Conservation (phyloP, 2,329 filamentous ascomycete species). For the Tolypocladium ophioglossoides region DNA sequence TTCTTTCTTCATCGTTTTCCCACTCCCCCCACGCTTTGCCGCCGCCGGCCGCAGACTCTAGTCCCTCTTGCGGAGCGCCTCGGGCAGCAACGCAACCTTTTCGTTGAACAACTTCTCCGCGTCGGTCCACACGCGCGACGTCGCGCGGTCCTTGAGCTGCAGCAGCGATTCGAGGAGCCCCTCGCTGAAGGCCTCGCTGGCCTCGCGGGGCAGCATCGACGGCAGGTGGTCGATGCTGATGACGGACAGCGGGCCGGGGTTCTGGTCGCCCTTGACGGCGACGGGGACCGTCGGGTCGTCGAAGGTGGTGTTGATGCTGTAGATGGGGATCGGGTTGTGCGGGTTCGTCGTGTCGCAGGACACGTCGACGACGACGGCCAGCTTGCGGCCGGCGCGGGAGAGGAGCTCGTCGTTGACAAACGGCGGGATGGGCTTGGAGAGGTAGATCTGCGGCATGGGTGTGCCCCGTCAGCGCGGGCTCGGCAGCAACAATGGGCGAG, state of each 20-base stretch:
- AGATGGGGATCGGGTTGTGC: constrained; percentile 66
- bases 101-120: constrained; percentile 78
- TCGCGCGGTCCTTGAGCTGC: constrained; percentile 64
- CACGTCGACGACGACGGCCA: constrained; percentile 75
- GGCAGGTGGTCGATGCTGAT: constrained; percentile 86
- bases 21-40: background rate
- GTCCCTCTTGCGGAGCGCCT: constrained; percentile 1
- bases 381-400: constrained; percentile 51
- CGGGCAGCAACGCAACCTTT: constrained; percentile 62
- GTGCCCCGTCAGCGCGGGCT: background rate
- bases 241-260: constrained; percentile 55
- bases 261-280: constrained; percentile 39
- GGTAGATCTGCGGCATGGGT: constrained; percentile 5
- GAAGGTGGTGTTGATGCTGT: constrained; percentile 78
- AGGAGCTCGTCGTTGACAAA: constrained; percentile 69
- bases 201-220: constrained; percentile 73
- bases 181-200: constrained; percentile 73
- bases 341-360: constrained; percentile 65
- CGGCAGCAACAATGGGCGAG: background rate
- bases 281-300: constrained; percentile 77
- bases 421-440: constrained; percentile 36
- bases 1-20: background rate
- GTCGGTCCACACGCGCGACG: constrained; percentile 68
- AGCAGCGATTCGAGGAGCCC: constrained; percentile 70
- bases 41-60: background rate